Evolutionary conservation across 208 protist genomes (phyloP), one percentile per base, ranked within the genome.

Genomic region (Phytomonas sp.): DNA sequence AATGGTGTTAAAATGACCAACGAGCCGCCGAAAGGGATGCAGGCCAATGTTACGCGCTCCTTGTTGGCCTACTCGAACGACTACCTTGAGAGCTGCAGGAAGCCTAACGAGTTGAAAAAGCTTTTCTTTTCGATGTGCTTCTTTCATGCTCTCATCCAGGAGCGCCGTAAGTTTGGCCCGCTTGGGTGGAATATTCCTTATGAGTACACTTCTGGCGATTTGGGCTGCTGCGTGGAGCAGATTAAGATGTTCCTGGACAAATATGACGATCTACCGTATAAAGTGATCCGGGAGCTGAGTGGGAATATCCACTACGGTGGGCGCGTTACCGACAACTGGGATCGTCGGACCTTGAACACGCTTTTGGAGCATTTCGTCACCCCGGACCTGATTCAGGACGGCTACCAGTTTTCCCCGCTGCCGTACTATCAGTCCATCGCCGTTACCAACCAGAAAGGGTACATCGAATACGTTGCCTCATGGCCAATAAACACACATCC

Each of bases 141-240:
- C 82, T 99, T 99, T 88, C 98, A 99, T 83, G 96, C 96, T 3
- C 75, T 98, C 37, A 89, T 99, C 70, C 94, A 99, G 73, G 98
- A 99, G 77, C 84, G 98, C 64, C 84, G 98, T 68, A 99, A 99
- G 85, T 99, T 99, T 78, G 98, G 98, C 34, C 83, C 98, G 51
- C 86, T 99, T 2, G 98, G 98, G 29, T 99, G 97, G 96, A 99
- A 99, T 81, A 98, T 99, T 68, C 82, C 88, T 0, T 99, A 99
- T 86, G 97, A 99, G 78, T 99, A 98, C 87, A 99, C 93, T 13
- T 89, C 90, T 8, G 91, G 90, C 53, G 98, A 99, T 80, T 84
- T 99, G 4, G 75, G 83, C 43, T 97, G 98, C 68, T 98, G 93
- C 63, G 72, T 93, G 32, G 78, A 77, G 29, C 93, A 97, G 80